Evolutionary conservation across 768 basidiomycete genomes (phyloP), one percentile per base, ranked within the genome.

Genomic region (Boletus sensibilis): DNA sequence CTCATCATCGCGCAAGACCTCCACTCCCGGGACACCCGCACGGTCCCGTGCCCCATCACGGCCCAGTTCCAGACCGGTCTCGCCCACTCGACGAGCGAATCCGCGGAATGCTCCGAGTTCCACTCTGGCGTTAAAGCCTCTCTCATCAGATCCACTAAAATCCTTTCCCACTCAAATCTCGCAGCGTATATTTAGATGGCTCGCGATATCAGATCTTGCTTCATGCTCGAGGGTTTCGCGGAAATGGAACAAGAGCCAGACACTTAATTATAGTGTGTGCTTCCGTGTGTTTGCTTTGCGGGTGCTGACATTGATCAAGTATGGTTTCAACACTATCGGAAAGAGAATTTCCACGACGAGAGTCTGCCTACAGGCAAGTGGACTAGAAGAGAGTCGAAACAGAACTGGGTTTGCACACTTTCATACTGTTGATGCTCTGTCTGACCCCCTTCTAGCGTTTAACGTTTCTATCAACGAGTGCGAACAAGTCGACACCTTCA

Each of bases 331-430:
- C 87, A 90, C 61, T 94, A 92, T 69, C 79, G 94, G 52, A 90
- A 87, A 61, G 90, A 94, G 58, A 86, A 88, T 62, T 92, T 97
- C 61, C 86, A 92, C 42, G 89, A 92, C 58, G 84, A 86, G 31
- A 85, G 82, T 55, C 70, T 91, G 47, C 87, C 89, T 4, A 80
- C 86, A 11, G 90, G 87, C 35, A 94, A 94, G 71, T 97, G 94
- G 94, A 90, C 92, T 10, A 90, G 90, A 67, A 80, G 88, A 53
- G 94, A 97, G 71, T 94, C 92, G n/a, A 97, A 94, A 69, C 88
- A 92, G 72, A 88, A 88, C 61, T 97, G 94, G 94, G 88, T 85
- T 60, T 3, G 68, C 29, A 9, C 23, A 10, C 9, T 18, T 40
- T 25, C 4, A 1, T 23, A 75, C 57, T 37, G 50, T 42, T 8